These are phyloP conservation scores for Mycena vulgaris DNA, from an alignment of 768 basidiomycete genomes.

Conservation along the genomic window DNA sequence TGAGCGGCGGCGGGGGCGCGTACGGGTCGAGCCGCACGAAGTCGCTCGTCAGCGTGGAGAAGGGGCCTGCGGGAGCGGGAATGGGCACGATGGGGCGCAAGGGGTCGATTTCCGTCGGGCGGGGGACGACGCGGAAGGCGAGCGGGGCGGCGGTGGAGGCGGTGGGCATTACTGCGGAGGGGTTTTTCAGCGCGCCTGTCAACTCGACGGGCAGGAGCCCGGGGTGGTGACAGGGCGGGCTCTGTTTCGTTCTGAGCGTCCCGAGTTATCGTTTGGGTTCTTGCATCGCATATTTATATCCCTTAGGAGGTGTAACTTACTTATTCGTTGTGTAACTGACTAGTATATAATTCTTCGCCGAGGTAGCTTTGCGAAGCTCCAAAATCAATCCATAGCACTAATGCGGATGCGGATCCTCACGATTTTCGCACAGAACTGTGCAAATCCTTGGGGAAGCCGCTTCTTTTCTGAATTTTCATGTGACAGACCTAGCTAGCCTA, in stretches of 20 bases:
- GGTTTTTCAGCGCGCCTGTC: constrained; percentile 80
- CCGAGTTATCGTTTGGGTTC: not conserved
- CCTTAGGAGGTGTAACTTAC: not conserved
- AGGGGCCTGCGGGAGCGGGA: constrained; percentile 47
- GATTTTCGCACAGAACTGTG: too few relatives aligned
- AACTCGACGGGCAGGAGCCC: constrained; percentile 20
- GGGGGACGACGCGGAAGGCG: constrained; percentile 73
- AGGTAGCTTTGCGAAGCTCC: too few relatives aligned
- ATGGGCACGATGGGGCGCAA: constrained; percentile 53
- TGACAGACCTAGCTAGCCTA: too few relatives aligned
- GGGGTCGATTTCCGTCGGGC: constrained; percentile 78
- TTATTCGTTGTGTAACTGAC: not conserved
- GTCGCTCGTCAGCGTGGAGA: constrained; percentile 81
- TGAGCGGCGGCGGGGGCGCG: constrained; percentile 36
- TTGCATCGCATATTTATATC: constrained; percentile 8
- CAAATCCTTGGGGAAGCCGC: too few relatives aligned
- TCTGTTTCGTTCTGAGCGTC: not conserved
- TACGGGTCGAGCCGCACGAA: constrained; percentile 56
- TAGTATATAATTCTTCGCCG: not conserved
- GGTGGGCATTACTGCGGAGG: constrained; percentile 80
- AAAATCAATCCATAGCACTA: too few relatives aligned
- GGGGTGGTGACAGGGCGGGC: constrained; percentile 2
- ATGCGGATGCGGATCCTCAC: too few relatives aligned
- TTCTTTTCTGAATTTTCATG: too few relatives aligned
- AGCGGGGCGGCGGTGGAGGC: constrained; percentile 85